Percentiles rank a stretch among this genome's conserved stretches.
phyloP scores from a whole-genome alignment of 176 grass and related monocot genomes.

The Hyparrhenia diplandra region DNA sequence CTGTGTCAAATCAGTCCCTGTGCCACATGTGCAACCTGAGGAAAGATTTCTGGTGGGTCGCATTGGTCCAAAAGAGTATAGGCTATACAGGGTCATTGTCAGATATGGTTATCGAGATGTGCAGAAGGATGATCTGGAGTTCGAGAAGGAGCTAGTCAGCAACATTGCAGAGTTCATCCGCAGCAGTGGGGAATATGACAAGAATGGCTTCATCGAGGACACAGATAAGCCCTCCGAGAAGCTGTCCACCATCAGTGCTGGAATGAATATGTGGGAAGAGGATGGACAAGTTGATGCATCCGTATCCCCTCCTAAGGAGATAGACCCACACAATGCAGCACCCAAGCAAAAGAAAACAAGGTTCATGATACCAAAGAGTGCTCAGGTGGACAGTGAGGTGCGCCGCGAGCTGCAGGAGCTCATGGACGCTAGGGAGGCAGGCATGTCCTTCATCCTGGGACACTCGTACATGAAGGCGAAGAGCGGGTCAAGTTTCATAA shows the following conservation, averaged over 20 bases:
- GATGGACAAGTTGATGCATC: conserved; percentile 30
- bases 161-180: conserved; percentile 94
- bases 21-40: conserved; percentile 65
- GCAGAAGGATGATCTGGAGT: conserved; percentile 91
- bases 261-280: conserved; percentile 44
- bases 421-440: conserved; percentile 86
- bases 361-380: conserved; percentile 70
- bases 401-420: conserved; percentile 72
- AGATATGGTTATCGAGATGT: conserved; percentile 92
- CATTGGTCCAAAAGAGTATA: conserved; percentile 89
- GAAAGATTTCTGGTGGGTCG: conserved; percentile 85
- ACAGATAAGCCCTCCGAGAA: conserved; percentile 45
- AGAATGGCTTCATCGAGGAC: conserved; percentile 30
- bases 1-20: conserved; percentile 84
- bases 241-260: conserved; percentile 48
- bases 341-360: conserved; percentile 49
- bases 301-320: conserved; percentile 21
- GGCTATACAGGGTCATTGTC: conserved; percentile 85
- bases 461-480: conserved; percentile 87
- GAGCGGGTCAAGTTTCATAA: conserved; percentile 66
- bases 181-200: conserved; percentile 27
- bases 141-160: conserved; percentile 86
- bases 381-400: conserved; percentile 49
- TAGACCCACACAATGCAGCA: not conserved
- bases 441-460: conserved; percentile 94